These are phyloP conservation scores for Gymnopus androsaceus DNA, from an alignment of 1,284 basidiomycete genomes.

Conservation along the genomic window DNA sequence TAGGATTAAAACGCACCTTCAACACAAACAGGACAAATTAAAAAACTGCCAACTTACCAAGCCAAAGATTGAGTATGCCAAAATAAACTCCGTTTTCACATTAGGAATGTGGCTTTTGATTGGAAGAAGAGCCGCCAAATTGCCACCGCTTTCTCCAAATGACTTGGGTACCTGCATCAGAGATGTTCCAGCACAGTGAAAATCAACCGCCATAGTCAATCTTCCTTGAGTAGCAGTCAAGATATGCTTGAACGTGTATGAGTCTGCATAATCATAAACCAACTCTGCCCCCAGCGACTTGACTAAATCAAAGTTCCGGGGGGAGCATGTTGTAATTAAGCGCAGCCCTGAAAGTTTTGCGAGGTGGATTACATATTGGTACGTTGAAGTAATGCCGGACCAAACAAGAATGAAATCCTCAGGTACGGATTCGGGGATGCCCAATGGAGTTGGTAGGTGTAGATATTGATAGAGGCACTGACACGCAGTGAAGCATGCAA, in stretches of 20 bases:
- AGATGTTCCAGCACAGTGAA: conserved; percentile 26
- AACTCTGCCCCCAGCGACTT: conserved; percentile 32
- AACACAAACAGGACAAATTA: not conserved
- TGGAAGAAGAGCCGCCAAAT: conserved; percentile 25
- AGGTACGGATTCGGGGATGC: conserved; percentile 8
- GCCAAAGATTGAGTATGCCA: conserved; percentile 28
- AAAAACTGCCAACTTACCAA: not conserved
- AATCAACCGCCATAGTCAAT: conserved; percentile 28
- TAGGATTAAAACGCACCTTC: no score
- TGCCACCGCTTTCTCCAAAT: conserved; percentile 29
- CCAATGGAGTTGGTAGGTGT: conserved; percentile 25
- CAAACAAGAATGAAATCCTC: conserved; percentile 33
- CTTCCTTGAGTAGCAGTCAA: no score
- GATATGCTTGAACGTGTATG: no score
- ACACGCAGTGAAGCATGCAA: conserved; percentile 20
- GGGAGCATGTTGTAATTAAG: conserved; percentile 41
- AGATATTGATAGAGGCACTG: conserved; percentile 30
- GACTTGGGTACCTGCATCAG: conserved; percentile 25
- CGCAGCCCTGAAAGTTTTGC: conserved; percentile 38
- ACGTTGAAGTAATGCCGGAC: conserved; percentile 37
- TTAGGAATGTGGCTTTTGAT: conserved; percentile 22
- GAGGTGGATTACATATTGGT: conserved; percentile 43
- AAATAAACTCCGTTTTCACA: conserved; percentile 26
- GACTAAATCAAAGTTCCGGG: conserved; percentile 6
- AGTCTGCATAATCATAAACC: conserved; percentile 40